Evolutionary conservation across 805 yeast genomes (phyloP).

Genomic region (Isabelozyma pseudorhagii): DNA sequence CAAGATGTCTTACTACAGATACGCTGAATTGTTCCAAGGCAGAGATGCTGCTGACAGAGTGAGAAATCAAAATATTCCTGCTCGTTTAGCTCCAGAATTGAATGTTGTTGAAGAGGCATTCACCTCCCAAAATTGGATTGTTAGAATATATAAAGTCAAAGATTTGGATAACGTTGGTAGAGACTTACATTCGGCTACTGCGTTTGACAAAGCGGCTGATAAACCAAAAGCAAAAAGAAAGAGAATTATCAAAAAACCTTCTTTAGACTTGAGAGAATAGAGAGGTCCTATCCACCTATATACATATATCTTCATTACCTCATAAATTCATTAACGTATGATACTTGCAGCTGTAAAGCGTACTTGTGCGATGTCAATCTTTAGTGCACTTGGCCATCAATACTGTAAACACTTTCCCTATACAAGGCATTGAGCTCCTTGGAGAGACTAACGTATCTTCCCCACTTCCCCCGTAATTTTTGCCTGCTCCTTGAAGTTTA

Average conservation of each 20-base stretch:
- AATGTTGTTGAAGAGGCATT: conserved; percentile 89
- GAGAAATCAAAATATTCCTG: conserved; percentile 73
- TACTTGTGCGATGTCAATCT: no score
- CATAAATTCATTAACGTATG: not conserved
- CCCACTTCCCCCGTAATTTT: no score
- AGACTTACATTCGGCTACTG: conserved; percentile 56
- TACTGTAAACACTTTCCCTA: no score
- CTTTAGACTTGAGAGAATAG: conserved; percentile 47
- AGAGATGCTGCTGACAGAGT: conserved; percentile 78
- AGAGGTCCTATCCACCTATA: not conserved
- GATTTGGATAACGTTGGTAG: conserved; percentile 87
- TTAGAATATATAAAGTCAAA: conserved; percentile 88
- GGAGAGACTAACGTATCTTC: no score
- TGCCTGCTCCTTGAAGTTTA: not conserved
- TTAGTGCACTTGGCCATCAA: no score
- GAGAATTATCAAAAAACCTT: conserved; percentile 49
- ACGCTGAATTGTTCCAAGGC: conserved; percentile 64
- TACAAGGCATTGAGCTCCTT: no score
- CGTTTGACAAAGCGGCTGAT: conserved; percentile 41
- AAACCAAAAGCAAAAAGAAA: conserved; percentile 36
- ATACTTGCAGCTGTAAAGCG: no score
- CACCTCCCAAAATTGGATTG: conserved; percentile 96
- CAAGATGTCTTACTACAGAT: conserved; percentile 89
- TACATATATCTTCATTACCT: not conserved
- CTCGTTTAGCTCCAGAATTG: conserved; percentile 46